A percentile compares a stretch with the other conserved stretches of the same genome.
phyloP scores from a whole-genome alignment of 768 basidiomycete species.

The Kwoniella shandongensis region DNA sequence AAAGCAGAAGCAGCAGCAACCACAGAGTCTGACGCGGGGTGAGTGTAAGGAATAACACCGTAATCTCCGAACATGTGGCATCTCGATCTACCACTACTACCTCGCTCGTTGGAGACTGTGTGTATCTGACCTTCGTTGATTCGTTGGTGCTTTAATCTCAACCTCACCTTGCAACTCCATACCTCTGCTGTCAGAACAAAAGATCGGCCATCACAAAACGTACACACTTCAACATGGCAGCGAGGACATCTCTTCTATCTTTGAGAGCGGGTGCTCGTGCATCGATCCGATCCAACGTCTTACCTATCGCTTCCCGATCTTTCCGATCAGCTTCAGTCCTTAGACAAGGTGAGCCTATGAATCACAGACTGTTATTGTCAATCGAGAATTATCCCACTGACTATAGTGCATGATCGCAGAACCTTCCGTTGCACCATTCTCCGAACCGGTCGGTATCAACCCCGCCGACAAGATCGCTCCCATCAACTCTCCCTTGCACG shows the following conservation, averaged over 20 bases:
- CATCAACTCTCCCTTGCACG: constrained; percentile 75
- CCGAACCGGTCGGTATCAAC: constrained; percentile 85
- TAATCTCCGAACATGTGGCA: constrained; percentile 15
- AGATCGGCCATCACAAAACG: background rate
- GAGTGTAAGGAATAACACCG: constrained; percentile 1
- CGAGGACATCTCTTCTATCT: constrained; percentile 15
- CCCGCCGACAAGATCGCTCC: constrained; percentile 71
- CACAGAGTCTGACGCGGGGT: too few relatives aligned
- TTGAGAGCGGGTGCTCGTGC: constrained; percentile 18
- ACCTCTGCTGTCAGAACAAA: too few relatives aligned
- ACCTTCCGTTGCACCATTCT: constrained; percentile 66
- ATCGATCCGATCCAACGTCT: constrained; percentile 6
- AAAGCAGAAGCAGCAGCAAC: too few relatives aligned
- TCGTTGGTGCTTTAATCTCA: constrained; percentile 11
- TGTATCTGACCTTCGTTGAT: constrained; percentile 21
- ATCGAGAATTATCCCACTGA: background rate
- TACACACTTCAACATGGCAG: constrained; percentile 18
- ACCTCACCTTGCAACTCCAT: background rate
- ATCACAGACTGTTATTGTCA: constrained; percentile 7
- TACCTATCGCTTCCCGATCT: constrained; percentile 14
- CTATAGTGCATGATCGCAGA: constrained; percentile 6
- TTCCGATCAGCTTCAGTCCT: constrained; percentile 19
- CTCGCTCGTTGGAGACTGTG: background rate
- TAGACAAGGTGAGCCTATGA: constrained; percentile 12
- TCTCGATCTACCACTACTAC: background rate